Percentiles rank a stretch among this genome's conserved stretches.
phyloP scores from a whole-genome alignment of 164 flowering plant species.

The Stephania cephalantha region DNA sequence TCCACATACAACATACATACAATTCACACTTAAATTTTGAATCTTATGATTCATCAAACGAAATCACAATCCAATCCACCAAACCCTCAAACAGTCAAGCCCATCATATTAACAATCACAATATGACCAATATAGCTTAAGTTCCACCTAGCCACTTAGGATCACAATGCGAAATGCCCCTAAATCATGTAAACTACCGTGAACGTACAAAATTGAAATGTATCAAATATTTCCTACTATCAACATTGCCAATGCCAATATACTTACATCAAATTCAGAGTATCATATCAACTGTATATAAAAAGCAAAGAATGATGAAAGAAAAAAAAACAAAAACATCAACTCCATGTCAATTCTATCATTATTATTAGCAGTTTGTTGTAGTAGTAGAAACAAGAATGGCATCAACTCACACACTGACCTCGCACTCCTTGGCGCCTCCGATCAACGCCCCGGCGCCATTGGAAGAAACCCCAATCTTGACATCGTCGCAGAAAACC shows the following conservation, averaged over 20 bases:
- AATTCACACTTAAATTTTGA: no score
- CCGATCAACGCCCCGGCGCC: slow-evolving; percentile 34
- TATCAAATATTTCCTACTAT: background rate
- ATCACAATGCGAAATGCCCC: background rate
- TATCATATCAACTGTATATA: background rate
- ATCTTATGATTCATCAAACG: no score
- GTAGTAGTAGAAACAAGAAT: no score
- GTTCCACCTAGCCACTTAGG: no score
- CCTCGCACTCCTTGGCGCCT: slow-evolving; percentile 40
- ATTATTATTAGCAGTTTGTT: no score
- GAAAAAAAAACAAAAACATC: background rate
- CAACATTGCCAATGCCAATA: background rate
- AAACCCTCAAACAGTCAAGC: no score
- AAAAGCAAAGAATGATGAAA: slow-evolving; percentile 4
- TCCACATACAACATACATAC: no score
- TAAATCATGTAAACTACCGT: background rate
- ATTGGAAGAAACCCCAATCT: slow-evolving; percentile 25
- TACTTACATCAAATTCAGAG: background rate
- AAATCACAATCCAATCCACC: no score
- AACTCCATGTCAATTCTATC: background rate
- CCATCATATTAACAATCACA: no score
- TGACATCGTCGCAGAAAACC: slow-evolving; percentile 40
- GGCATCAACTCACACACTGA: slow-evolving; percentile 29
- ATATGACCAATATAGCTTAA: no score
- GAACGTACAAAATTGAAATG: background rate